Percentiles rank a stretch among this genome's conserved stretches.
These are phyloP conservation scores for Xylaria hypoxylon DNA, from an alignment of 2,329 filamentous ascomycete genomes.

Conservation along the genomic window DNA sequence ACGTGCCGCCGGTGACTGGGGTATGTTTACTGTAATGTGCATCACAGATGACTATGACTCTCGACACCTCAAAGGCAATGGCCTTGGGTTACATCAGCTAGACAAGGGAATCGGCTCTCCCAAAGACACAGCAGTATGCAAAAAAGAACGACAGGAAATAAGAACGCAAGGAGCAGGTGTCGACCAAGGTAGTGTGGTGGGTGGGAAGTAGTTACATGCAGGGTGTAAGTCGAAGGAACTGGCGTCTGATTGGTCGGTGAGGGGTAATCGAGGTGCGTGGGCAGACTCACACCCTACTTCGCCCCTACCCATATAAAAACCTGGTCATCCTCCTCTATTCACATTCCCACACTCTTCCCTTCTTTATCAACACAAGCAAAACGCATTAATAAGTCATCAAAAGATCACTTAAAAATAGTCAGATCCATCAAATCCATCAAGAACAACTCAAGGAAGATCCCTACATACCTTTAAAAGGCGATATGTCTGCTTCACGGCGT, in stretches of 20 bases:
- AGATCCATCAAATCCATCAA: conserved; percentile 36
- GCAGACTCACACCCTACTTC: conserved; percentile 42
- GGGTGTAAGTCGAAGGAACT: conserved; percentile 36
- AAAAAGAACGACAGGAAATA: conserved; percentile 12
- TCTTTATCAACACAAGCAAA: conserved; percentile 33
- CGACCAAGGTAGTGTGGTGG: conserved; percentile 35
- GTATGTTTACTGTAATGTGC: neutral
- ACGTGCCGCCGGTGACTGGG: neutral
- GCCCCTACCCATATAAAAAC: conserved; percentile 48
- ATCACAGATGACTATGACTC: conserved; percentile 27
- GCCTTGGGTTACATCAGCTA: conserved; percentile 19
- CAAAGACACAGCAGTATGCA: neutral
- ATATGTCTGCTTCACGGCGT: conserved; percentile 35
- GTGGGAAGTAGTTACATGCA: conserved; percentile 37
- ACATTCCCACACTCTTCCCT: conserved; percentile 40
- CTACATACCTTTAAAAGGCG: conserved; percentile 33
- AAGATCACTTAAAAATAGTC: conserved; percentile 27
- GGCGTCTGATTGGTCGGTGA: conserved; percentile 44
- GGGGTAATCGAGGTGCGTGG: conserved; percentile 35
- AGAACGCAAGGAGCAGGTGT: conserved; percentile 29
- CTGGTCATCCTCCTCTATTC: conserved; percentile 40
- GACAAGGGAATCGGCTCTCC: conserved; percentile 16
- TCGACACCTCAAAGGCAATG: neutral
- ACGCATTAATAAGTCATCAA: conserved; percentile 38
- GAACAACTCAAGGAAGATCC: conserved; percentile 30